These are phyloP conservation scores for Begonia peltatifolia DNA, from an alignment of 306 rosid species.

Conservation along the genomic window DNA sequence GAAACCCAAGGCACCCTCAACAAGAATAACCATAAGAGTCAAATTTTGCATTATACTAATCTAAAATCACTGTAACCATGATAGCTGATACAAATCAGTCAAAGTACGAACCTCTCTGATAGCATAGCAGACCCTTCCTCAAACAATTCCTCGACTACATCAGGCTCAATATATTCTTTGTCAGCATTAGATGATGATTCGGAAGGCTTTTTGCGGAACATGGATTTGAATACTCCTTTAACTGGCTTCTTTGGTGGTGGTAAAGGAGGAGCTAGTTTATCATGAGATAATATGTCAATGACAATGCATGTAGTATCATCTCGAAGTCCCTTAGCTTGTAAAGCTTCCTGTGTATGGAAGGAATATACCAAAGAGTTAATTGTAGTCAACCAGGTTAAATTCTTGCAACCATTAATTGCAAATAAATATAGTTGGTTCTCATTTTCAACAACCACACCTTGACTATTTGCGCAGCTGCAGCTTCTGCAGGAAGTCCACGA, in stretches of 20 bases:
- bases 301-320: constrained; percentile 98
- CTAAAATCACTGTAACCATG: neutral
- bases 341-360: constrained; percentile 55
- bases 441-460: constrained; percentile 33
- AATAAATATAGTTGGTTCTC: neutral
- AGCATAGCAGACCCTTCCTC: constrained; percentile 99
- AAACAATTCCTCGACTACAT: constrained; percentile 62
- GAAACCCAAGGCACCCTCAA: neutral
- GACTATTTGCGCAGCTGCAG: constrained; percentile 84
- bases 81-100: neutral
- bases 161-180: constrained; percentile 69
- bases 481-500: constrained; percentile 72
- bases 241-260: constrained; percentile 52
- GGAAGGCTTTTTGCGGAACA: constrained; percentile 63
- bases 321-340: constrained; percentile 90
- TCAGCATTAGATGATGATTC: constrained; percentile 65
- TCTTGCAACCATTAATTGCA: neutral
- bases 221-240: constrained; percentile 70
- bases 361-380: neutral
- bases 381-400: neutral
- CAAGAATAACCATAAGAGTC: constrained; percentile 6
- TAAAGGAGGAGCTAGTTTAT: constrained; percentile 48
- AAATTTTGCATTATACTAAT: neutral
- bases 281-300: constrained; percentile 66
- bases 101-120: constrained; percentile 66